Evolutionary conservation across 2,329 filamentous ascomycete genomes (phyloP).

Genomic region (Colletotrichum tanaceti): DNA sequence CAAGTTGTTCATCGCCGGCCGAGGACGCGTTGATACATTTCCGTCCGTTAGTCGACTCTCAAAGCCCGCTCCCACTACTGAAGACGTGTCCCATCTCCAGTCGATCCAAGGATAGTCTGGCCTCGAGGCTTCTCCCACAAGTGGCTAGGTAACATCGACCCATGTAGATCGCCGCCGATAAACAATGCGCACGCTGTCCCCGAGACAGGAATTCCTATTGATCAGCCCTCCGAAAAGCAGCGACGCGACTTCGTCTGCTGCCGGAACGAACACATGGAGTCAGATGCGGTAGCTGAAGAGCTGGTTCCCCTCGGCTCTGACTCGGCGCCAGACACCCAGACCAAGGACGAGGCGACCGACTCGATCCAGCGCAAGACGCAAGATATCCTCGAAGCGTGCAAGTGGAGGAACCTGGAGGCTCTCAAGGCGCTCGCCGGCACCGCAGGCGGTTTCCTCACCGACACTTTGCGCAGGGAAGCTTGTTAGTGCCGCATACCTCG

Average conservation of each 20-base stretch:
- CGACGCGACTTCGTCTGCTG: background rate
- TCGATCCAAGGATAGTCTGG: background rate
- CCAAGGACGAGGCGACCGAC: slow-evolving; percentile 30
- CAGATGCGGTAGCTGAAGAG: background rate
- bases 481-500: slow-evolving; percentile 70
- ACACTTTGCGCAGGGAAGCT: slow-evolving; percentile 76
- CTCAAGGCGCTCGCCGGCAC: slow-evolving; percentile 71
- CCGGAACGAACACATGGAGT: slow-evolving; percentile 16
- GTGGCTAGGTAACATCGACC: background rate
- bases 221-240: background rate
- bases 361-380: slow-evolving; percentile 53
- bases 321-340: background rate
- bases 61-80: background rate
- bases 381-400: slow-evolving; percentile 70
- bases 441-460: slow-evolving; percentile 74
- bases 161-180: background rate
- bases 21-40: background rate
- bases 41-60: background rate
- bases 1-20: background rate
- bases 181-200: slow-evolving; percentile 19
- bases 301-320: background rate
- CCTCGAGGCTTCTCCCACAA: background rate
- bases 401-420: slow-evolving; percentile 63
- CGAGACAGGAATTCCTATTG: slow-evolving; percentile 1
- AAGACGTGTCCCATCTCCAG: background rate